phyloP scores from a whole-genome alignment of 371 early-diverging fungal species.

The Mortierella sp. region DNA sequence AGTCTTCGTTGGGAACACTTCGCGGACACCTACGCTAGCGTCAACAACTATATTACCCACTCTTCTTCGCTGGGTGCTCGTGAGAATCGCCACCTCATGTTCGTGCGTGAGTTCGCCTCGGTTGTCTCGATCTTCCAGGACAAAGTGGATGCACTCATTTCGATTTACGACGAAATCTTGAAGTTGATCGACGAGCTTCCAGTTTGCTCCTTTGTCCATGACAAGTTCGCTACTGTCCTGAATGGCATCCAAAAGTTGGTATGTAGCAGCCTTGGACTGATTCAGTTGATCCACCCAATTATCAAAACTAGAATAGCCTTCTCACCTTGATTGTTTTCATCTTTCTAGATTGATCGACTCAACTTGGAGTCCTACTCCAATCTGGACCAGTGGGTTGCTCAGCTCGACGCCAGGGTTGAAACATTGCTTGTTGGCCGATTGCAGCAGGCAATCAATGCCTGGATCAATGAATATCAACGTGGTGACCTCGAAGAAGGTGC shows the following conservation, averaged over 20 bases:
- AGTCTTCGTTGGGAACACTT: slow-evolving; percentile 96
- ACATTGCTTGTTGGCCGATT: slow-evolving; percentile 81
- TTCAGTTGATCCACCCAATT: neutral
- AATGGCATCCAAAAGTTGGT: slow-evolving; percentile 86
- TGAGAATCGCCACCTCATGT: slow-evolving; percentile 90
- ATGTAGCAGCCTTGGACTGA: slow-evolving; percentile 17
- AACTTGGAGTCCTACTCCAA: slow-evolving; percentile 96
- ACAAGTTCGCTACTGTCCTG: slow-evolving; percentile 75
- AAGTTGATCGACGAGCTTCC: slow-evolving; percentile 84
- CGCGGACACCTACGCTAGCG: slow-evolving; percentile 69
- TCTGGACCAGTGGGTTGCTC: slow-evolving; percentile 88
- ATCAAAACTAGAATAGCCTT: no score
- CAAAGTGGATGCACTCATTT: slow-evolving; percentile 87
- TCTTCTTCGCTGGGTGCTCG: slow-evolving; percentile 67
- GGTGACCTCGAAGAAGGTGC: slow-evolving; percentile 66
- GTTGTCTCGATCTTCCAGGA: slow-evolving; percentile 95
- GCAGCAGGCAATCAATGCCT: slow-evolving; percentile 81
- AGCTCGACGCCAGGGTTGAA: slow-evolving; percentile 87
- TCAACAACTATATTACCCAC: slow-evolving; percentile 68
- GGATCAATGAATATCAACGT: slow-evolving; percentile 76
- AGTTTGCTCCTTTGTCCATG: slow-evolving; percentile 78
- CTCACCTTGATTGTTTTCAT: neutral
- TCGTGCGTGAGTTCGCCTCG: slow-evolving; percentile 94
- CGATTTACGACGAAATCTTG: slow-evolving; percentile 85
- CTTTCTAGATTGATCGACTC: slow-evolving; percentile 81